Conservation (phyloP, 805 yeast genomes). For the Lipomyces yamadae region DNA sequence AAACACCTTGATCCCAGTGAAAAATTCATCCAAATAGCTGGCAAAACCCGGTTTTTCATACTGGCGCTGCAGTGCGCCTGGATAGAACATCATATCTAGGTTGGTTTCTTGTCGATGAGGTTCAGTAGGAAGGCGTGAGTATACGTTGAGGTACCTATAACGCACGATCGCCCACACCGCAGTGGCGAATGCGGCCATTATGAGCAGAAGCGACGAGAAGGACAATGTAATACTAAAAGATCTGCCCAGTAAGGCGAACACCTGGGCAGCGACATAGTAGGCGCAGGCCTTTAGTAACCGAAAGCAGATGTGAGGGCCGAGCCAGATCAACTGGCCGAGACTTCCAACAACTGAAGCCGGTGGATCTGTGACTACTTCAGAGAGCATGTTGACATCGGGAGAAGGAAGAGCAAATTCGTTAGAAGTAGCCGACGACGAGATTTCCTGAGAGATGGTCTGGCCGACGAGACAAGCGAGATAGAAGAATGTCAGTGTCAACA, state of each 20-base stretch:
- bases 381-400: not conserved
- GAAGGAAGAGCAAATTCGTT: not conserved
- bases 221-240: slow-evolving; percentile 36
- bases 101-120: slow-evolving; percentile 52
- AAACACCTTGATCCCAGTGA: slow-evolving; percentile 88
- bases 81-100: slow-evolving; percentile 54
- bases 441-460: not conserved
- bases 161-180: slow-evolving; percentile 57
- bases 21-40: slow-evolving; percentile 83
- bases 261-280: slow-evolving; percentile 23
- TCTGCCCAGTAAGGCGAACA: slow-evolving; percentile 24
- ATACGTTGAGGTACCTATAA: slow-evolving; percentile 65
- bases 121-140: slow-evolving; percentile 60
- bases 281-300: slow-evolving; percentile 11
- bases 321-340: slow-evolving; percentile 17
- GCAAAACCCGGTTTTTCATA: slow-evolving; percentile 54
- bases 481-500: not conserved
- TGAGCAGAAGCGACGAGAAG: slow-evolving; percentile 37
- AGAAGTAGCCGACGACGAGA: not conserved
- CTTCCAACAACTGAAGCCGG: not conserved
- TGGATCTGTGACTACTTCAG: not conserved
- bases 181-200: slow-evolving; percentile 43
- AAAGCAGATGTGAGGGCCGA: slow-evolving; percentile 14
- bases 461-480: not conserved
- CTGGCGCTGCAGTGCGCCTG: slow-evolving; percentile 34